phyloP scores from a whole-genome alignment of 371 early-diverging fungal species.

The Mortierella sp. region DNA sequence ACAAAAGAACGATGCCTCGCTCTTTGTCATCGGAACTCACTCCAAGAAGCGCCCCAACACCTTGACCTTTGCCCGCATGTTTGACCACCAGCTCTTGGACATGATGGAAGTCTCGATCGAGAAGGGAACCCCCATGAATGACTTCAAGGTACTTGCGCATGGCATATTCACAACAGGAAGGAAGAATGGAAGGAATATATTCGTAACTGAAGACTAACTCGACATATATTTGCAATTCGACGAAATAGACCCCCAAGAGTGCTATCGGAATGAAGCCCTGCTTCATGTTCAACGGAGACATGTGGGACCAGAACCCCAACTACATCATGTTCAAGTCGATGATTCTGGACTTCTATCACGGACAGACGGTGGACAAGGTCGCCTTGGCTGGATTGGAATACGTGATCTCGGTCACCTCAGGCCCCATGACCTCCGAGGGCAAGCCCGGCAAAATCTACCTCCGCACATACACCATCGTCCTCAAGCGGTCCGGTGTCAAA shows the following conservation, averaged over 20 bases:
- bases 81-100: conserved; percentile 93
- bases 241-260: conserved; percentile 74
- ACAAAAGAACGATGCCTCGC: conserved; percentile 94
- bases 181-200: neutral
- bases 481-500: conserved; percentile 90
- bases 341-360: conserved; percentile 94
- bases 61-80: conserved; percentile 90
- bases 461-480: conserved; percentile 82
- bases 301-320: conserved; percentile 79
- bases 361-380: conserved; percentile 78
- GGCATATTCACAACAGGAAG: neutral
- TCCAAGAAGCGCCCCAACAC: conserved; percentile 98
- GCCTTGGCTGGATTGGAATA: conserved; percentile 92
- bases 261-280: conserved; percentile 91
- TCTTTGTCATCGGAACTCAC: conserved; percentile 91
- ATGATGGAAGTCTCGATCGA: conserved; percentile 95
- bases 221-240: neutral
- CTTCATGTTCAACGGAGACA: conserved; percentile 92
- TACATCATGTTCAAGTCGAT: conserved; percentile 84
- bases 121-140: conserved; percentile 71
- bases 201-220: neutral
- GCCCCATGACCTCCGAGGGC: conserved; percentile 66
- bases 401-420: conserved; percentile 88
- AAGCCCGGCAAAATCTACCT: conserved; percentile 76
- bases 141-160: conserved; percentile 72